A percentile compares a stretch with the other conserved stretches of the same genome.
Conservation (phyloP, 2,329 filamentous ascomycete species). For the Fusarium paranaense region DNA sequence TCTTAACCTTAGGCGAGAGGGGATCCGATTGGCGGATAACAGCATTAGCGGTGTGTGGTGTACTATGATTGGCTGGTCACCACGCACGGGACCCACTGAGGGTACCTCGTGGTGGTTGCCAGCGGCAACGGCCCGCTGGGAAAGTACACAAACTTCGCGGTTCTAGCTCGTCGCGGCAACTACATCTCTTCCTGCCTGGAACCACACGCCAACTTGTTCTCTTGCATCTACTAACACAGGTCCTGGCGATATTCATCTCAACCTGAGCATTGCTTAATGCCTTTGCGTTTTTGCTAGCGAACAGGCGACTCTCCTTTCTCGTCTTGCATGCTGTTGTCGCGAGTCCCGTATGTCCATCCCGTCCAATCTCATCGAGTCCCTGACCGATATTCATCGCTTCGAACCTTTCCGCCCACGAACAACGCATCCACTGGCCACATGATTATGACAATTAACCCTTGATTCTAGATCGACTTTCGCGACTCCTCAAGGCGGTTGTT, state of each 20-base stretch:
- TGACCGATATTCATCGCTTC: constrained; percentile 13
- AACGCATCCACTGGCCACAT: not conserved
- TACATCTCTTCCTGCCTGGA: constrained; percentile 28
- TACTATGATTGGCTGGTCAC: constrained; percentile 21
- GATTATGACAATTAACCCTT: constrained; percentile 13
- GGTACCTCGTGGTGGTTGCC: constrained; percentile 38
- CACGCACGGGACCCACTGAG: not conserved
- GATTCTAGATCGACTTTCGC: constrained; percentile 25
- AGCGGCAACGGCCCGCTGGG: constrained; percentile 46
- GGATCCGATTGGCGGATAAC: constrained; percentile 12
- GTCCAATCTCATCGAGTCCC: constrained; percentile 25
- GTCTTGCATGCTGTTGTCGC: constrained; percentile 45
- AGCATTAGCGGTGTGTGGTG: not conserved
- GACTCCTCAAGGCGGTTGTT: constrained; percentile 28
- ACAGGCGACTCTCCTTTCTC: constrained; percentile 27
- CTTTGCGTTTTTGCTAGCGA: constrained; percentile 18
- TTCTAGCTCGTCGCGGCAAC: constrained; percentile 25
- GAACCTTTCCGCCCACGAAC: not conserved
- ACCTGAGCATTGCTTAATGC: constrained; percentile 47
- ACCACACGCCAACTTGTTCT: constrained; percentile 28
- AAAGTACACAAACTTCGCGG: constrained; percentile 52
- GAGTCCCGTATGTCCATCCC: constrained; percentile 42
- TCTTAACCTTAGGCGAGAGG: not conserved
- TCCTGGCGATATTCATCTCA: constrained; percentile 17
- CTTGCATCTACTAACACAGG: constrained; percentile 41